Conservation (phyloP, 371 early-diverging fungal species). For the Batkoa obscura region DNA sequence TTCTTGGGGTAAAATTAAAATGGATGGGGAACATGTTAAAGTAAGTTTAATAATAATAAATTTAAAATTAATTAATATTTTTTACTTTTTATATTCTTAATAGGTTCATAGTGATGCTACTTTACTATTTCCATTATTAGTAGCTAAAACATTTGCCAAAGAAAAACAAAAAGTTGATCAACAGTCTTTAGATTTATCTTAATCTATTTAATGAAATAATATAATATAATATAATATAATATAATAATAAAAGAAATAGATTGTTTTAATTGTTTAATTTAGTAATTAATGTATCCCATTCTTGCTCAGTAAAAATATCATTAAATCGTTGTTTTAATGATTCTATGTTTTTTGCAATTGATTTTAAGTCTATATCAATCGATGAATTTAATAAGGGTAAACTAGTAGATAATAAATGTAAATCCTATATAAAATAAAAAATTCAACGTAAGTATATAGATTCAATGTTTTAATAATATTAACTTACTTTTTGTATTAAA, state of each 20-base stretch:
- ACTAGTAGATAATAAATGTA: neutral
- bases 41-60: constrained; percentile 8
- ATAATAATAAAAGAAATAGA: neutral
- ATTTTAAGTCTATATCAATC: neutral
- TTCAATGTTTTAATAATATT: neutral
- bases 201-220: no score
- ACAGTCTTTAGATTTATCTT: no score
- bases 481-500: constrained; percentile 2
- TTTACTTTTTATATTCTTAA: neutral
- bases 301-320: neutral
- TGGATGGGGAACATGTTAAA: constrained; percentile 78
- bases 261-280: neutral
- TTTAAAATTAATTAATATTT: neutral
- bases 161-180: constrained; percentile 4
- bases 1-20: constrained; percentile 98
- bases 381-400: neutral
- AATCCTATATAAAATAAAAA: neutral
- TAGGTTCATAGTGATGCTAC: constrained; percentile 88
- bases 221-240: no score
- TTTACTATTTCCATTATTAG: constrained; percentile 86
- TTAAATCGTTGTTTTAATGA: neutral
- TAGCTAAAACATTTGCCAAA: constrained; percentile 84
- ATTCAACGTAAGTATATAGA: no score
- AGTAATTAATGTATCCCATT: neutral
- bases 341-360: neutral